A percentile compares a stretch with the other conserved stretches of the same genome.
Conservation (phyloP, 257 asterid species). For the Salvia splendens region DNA sequence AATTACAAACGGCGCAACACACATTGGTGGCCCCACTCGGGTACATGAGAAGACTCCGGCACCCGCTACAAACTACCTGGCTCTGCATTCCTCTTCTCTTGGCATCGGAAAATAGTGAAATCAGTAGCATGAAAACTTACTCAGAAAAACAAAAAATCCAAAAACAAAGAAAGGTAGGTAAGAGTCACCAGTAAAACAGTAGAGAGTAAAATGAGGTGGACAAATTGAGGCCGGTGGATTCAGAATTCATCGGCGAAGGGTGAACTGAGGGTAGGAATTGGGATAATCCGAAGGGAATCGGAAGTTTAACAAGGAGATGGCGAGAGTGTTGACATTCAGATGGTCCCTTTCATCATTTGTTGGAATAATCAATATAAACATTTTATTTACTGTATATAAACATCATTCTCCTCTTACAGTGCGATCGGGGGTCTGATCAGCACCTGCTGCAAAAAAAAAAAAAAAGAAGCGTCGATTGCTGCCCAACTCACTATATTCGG, state of each 20-base stretch:
- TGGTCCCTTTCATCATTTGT: slow-evolving; percentile 27
- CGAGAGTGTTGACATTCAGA: slow-evolving; percentile 27
- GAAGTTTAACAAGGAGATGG: slow-evolving; percentile 28
- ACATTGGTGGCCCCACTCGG: slow-evolving; percentile 88
- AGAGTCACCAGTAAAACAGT: slow-evolving; percentile 29
- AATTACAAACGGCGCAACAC: slow-evolving; percentile 84
- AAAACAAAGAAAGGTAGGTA: neutral
- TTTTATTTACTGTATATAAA: neutral
- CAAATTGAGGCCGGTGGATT: slow-evolving; percentile 24
- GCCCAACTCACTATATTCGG: too few species aligned
- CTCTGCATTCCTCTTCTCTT: slow-evolving; percentile 71
- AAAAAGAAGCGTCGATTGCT: too few species aligned
- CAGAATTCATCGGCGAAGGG: slow-evolving; percentile 31
- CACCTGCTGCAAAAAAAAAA: too few species aligned
- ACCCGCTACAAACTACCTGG: slow-evolving; percentile 90
- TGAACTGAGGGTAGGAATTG: neutral
- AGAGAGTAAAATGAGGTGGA: slow-evolving; percentile 13
- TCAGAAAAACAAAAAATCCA: neutral
- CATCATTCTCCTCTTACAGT: too few species aligned
- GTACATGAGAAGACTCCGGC: slow-evolving; percentile 80
- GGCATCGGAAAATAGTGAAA: slow-evolving; percentile 10
- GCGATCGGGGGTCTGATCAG: too few species aligned
- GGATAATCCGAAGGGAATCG: slow-evolving; percentile 24
- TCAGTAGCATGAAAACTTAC: slow-evolving; percentile 11
- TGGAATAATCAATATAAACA: neutral